A percentile compares a stretch with the other conserved stretches of the same genome.
Evolutionary conservation across 2,329 filamentous ascomycete species (phyloP).

Genomic region (Aureobasidium lini): DNA sequence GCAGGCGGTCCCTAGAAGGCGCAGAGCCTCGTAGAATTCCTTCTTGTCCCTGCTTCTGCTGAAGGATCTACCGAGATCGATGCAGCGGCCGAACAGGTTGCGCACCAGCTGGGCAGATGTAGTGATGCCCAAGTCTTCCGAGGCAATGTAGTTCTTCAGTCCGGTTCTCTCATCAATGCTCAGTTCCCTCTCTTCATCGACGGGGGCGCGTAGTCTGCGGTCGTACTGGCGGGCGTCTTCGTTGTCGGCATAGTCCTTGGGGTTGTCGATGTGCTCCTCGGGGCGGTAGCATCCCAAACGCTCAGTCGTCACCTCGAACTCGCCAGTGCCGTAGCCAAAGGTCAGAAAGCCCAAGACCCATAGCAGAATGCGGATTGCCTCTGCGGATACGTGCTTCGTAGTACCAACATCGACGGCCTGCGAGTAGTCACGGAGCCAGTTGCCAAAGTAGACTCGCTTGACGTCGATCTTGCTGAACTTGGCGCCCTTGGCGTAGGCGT

Average conservation of each 20-base stretch:
- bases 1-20: slow-evolving; percentile 45
- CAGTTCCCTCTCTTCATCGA: slow-evolving; percentile 42
- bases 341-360: slow-evolving; percentile 50
- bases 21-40: slow-evolving; percentile 41
- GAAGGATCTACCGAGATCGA: slow-evolving; percentile 42
- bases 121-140: slow-evolving; percentile 78
- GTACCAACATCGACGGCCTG: slow-evolving; percentile 50
- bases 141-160: slow-evolving; percentile 99
- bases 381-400: slow-evolving; percentile 45
- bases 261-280: slow-evolving; percentile 49
- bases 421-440: slow-evolving; percentile 44
- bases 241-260: slow-evolving; percentile 66
- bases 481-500: slow-evolving; percentile 16
- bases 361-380: slow-evolving; percentile 48
- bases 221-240: slow-evolving; percentile 78
- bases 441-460: slow-evolving; percentile 34
- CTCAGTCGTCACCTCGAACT: slow-evolving; percentile 50
- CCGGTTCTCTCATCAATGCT: slow-evolving; percentile 53
- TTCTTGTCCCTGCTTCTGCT: slow-evolving; percentile 36
- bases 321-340: slow-evolving; percentile 49
- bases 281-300: slow-evolving; percentile 44
- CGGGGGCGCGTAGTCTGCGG: slow-evolving; percentile 69
- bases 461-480: slow-evolving; percentile 33
- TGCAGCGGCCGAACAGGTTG: slow-evolving; percentile 38
- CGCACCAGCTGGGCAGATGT: slow-evolving; percentile 67